Evolutionary conservation across 495 filamentous ascomycete species (phyloP).

Genomic region (Letharia columbiana): DNA sequence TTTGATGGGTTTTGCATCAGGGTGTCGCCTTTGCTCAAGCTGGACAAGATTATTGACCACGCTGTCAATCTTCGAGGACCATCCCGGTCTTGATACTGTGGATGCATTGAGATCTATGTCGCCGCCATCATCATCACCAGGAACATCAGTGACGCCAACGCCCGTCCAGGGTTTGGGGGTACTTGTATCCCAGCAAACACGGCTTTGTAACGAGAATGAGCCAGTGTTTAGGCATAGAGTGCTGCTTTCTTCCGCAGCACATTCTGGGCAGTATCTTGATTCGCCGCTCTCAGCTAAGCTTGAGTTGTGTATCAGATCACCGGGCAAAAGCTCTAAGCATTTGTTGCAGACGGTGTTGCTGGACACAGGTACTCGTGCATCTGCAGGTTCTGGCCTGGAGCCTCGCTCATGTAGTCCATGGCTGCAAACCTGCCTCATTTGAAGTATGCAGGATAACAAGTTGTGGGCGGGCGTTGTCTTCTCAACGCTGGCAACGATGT

Average conservation of each 20-base stretch:
- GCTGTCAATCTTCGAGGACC: slow-evolving; percentile 6
- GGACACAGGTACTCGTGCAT: not conserved
- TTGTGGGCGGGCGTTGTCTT: slow-evolving; percentile 2
- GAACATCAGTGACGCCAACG: not conserved
- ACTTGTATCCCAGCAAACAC: not conserved
- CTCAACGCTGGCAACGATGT: not conserved
- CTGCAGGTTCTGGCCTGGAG: not conserved
- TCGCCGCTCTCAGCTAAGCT: not conserved
- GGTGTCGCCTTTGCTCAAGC: not conserved
- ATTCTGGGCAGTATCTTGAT: slow-evolving; percentile 1
- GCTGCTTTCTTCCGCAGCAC: not conserved
- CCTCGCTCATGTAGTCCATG: not conserved
- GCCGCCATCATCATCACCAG: not conserved
- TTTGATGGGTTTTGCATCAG: not conserved
- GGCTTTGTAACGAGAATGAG: not conserved
- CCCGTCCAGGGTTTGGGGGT: not conserved
- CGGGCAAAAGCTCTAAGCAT: not conserved
- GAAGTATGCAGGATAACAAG: slow-evolving; percentile 4
- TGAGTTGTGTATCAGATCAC: not conserved
- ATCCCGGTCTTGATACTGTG: not conserved
- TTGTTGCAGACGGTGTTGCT: not conserved
- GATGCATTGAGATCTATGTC: not conserved
- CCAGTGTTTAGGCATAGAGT: not conserved
- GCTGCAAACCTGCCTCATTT: slow-evolving; percentile 16
- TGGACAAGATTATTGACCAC: slow-evolving; percentile 5